Percentiles rank a stretch among this genome's conserved stretches.
phyloP scores from a whole-genome alignment of 768 basidiomycete species.

The Leccinum obscurum region DNA sequence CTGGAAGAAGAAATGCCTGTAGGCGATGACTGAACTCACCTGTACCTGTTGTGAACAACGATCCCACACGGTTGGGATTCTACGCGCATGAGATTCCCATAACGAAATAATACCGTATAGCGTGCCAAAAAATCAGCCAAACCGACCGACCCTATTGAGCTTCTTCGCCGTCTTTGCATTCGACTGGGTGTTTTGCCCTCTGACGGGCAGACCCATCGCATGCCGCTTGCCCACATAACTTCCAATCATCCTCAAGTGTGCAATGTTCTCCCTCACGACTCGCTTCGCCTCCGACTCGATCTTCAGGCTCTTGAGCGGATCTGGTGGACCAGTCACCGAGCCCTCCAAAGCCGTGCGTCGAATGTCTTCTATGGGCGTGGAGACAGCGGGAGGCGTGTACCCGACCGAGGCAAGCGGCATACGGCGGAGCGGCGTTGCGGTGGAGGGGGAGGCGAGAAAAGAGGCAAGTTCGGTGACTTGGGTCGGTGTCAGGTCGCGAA shows the following conservation, averaged over 20 bases:
- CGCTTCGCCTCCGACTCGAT: slow-evolving; percentile 87
- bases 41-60: slow-evolving; percentile 15
- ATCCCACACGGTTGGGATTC: not conserved
- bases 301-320: slow-evolving; percentile 72
- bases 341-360: slow-evolving; percentile 31
- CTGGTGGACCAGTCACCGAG: slow-evolving; percentile 41
- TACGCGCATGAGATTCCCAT: slow-evolving; percentile 4
- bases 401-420: slow-evolving; percentile 62
- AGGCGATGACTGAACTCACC: slow-evolving; percentile 73
- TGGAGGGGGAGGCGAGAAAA: slow-evolving; percentile 88
- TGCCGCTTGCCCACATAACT: slow-evolving; percentile 92
- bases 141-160: slow-evolving; percentile 82
- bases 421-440: slow-evolving; percentile 62
- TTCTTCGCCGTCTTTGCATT: slow-evolving; percentile 91
- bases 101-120: slow-evolving; percentile 13
- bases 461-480: slow-evolving; percentile 93
- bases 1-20: slow-evolving; percentile 95
- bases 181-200: slow-evolving; percentile 90
- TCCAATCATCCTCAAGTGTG: slow-evolving; percentile 90
- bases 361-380: slow-evolving; percentile 32
- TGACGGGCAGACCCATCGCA: slow-evolving; percentile 89
- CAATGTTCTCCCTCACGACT: slow-evolving; percentile 86
- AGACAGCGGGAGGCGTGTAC: slow-evolving; percentile 50
- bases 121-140: slow-evolving; percentile 30
- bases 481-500: slow-evolving; percentile 77